A percentile compares a stretch with the other conserved stretches of the same genome.
These are phyloP conservation scores for Pichia norvegensis DNA, from an alignment of 1,139 yeast genomes.

Conservation along the genomic window DNA sequence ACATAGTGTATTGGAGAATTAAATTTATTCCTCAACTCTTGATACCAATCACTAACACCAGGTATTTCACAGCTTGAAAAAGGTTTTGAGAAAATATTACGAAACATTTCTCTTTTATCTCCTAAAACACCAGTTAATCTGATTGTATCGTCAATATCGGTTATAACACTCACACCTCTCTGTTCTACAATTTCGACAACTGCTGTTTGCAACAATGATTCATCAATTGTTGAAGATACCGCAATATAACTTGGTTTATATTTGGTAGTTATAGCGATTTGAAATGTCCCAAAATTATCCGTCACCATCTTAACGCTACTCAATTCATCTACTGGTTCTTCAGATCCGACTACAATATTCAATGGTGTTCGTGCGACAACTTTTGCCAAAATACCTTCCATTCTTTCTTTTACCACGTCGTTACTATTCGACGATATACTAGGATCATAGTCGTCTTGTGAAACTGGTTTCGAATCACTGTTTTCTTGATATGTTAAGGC, in stretches of 20 bases:
- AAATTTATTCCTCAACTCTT: slow-evolving; percentile 28
- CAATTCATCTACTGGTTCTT: slow-evolving; percentile 25
- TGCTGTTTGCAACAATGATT: slow-evolving; percentile 39
- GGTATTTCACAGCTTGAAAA: slow-evolving; percentile 62
- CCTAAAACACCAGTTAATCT: slow-evolving; percentile 86
- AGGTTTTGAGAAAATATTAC: slow-evolving; percentile 65
- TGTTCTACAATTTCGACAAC: slow-evolving; percentile 37
- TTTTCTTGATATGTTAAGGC: slow-evolving; percentile 24
- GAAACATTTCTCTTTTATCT: slow-evolving; percentile 72
- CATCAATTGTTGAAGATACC: slow-evolving; percentile 36
- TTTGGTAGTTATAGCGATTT: slow-evolving; percentile 38
- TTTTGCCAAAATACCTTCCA: slow-evolving; percentile 54
- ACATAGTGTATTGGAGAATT: slow-evolving; percentile 67
- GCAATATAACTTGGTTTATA: slow-evolving; percentile 50
- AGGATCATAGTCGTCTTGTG: slow-evolving; percentile 16
- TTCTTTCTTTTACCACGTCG: slow-evolving; percentile 43
- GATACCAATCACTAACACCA: slow-evolving; percentile 68
- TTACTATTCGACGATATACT: slow-evolving; percentile 17
- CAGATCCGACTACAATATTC: slow-evolving; percentile 46
- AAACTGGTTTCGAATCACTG: slow-evolving; percentile 8
- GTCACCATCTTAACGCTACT: slow-evolving; percentile 33
- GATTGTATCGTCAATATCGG: slow-evolving; percentile 93
- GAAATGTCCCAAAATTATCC: slow-evolving; percentile 56
- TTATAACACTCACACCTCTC: slow-evolving; percentile 63
- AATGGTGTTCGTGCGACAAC: slow-evolving; percentile 48